phyloP scores from a whole-genome alignment of 495 filamentous ascomycete genomes.

The Podospora pseudoanserina region DNA sequence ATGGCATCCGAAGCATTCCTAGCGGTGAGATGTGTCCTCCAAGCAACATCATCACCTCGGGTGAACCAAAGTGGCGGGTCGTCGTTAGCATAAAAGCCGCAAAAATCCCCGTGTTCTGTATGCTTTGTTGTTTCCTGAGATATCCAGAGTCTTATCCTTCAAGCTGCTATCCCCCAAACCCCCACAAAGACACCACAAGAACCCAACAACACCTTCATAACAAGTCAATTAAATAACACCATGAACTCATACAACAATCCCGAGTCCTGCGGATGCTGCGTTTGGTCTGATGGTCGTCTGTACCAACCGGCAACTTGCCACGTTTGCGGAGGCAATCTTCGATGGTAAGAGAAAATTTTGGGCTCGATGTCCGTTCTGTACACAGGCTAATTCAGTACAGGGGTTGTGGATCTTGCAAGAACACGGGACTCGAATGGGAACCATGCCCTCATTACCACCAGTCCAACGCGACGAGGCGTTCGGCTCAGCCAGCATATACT shows the following conservation, averaged over 20 bases:
- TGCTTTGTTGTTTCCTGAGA: background rate
- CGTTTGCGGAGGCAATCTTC: background rate
- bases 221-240: background rate
- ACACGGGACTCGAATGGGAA: background rate
- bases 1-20: constrained; percentile 10
- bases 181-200: background rate
- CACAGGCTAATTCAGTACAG: background rate
- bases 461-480: background rate
- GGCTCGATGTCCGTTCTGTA: background rate
- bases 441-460: constrained; percentile 14
- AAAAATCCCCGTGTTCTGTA: background rate
- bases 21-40: constrained; percentile 22
- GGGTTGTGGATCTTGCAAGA: constrained; percentile 6
- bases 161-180: background rate
- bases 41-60: constrained; percentile 8
- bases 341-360: background rate
- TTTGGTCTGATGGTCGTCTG: constrained; percentile 4
- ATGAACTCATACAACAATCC: background rate
- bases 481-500: background rate
- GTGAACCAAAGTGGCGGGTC: background rate
- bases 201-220: background rate
- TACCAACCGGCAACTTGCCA: constrained; percentile 8
- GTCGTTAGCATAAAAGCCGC: constrained; percentile 10
- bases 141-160: background rate
- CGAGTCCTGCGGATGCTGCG: constrained; percentile 15